phyloP scores from a whole-genome alignment of 2,329 filamentous ascomycete genomes.

The Penicillium capsulatum region DNA sequence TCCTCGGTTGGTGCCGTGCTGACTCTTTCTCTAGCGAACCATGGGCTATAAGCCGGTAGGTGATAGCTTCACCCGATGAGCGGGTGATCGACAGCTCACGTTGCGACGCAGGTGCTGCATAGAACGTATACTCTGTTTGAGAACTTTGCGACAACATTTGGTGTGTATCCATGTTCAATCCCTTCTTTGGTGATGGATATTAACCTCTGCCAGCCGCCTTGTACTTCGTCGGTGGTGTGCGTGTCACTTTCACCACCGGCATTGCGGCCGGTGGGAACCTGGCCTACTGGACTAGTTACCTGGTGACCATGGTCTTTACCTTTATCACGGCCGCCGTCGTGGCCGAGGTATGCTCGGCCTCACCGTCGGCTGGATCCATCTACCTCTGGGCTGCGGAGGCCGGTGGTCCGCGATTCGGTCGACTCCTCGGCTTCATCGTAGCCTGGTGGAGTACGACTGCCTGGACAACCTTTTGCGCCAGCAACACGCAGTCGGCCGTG shows the following conservation, averaged over 20 bases:
- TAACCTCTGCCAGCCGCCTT: slow-evolving; percentile 49
- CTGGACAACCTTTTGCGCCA: slow-evolving; percentile 58
- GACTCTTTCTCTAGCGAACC: slow-evolving; percentile 38
- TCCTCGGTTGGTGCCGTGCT: background rate
- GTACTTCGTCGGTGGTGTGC: slow-evolving; percentile 58
- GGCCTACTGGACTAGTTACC: slow-evolving; percentile 60
- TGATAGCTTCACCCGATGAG: slow-evolving; percentile 1
- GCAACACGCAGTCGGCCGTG: slow-evolving; percentile 50
- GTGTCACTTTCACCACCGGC: slow-evolving; percentile 60
- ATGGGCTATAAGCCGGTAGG: slow-evolving; percentile 55
- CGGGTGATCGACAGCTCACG: background rate
- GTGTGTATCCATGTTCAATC: slow-evolving; percentile 42
- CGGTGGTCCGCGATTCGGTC: slow-evolving; percentile 53
- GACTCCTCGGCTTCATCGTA: slow-evolving; percentile 58
- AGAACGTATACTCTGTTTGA: slow-evolving; percentile 56
- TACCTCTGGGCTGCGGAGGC: slow-evolving; percentile 61
- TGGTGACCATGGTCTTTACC: slow-evolving; percentile 57
- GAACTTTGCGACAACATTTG: slow-evolving; percentile 58
- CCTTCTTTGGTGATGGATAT: too few species aligned
- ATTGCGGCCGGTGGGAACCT: slow-evolving; percentile 58
- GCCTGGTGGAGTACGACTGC: slow-evolving; percentile 62
- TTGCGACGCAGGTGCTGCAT: slow-evolving; percentile 48
- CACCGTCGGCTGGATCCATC: slow-evolving; percentile 57
- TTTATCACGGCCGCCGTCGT: slow-evolving; percentile 59
- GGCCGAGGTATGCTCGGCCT: slow-evolving; percentile 58